Percentiles rank a stretch among this genome's conserved stretches.
These are phyloP conservation scores for Aquilaria agallochum DNA, from an alignment of 441 rosid genomes.

Conservation along the genomic window DNA sequence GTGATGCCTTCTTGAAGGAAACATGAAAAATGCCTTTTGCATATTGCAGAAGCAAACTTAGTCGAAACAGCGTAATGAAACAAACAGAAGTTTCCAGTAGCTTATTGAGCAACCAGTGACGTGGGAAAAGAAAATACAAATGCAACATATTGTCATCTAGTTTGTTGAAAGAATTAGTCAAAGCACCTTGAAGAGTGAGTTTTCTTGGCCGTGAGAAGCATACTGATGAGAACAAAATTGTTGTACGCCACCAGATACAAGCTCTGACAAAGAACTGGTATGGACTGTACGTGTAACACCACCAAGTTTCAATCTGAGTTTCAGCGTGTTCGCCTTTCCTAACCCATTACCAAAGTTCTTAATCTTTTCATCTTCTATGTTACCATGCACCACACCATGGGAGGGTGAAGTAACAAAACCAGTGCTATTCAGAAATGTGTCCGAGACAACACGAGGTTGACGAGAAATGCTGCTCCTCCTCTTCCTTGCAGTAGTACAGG, in stretches of 20 bases:
- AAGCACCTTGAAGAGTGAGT: conserved; percentile 22
- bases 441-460: conserved; percentile 39
- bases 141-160: no score
- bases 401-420: conserved; percentile 26
- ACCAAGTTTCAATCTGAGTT: conserved; percentile 82
- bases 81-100: no score
- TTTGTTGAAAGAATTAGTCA: background rate
- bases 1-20: background rate
- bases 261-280: conserved; percentile 33
- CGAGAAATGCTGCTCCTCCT: conserved; percentile 55
- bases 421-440: conserved; percentile 18
- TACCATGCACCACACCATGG: conserved; percentile 21
- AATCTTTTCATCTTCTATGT: conserved; percentile 19
- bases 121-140: no score
- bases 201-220: conserved; percentile 25
- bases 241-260: conserved; percentile 10
- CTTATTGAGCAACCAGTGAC: no score
- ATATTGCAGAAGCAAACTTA: no score
- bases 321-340: conserved; percentile 46
- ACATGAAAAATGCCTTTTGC: no score
- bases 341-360: conserved; percentile 30
- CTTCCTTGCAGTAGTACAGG: conserved; percentile 36
- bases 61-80: no score
- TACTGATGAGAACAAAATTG: conserved; percentile 18
- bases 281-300: conserved; percentile 65